A percentile compares a stretch with the other conserved stretches of the same genome.
Conservation (phyloP, 1,139 yeast species). For the Kluyveromyces sp. region DNA sequence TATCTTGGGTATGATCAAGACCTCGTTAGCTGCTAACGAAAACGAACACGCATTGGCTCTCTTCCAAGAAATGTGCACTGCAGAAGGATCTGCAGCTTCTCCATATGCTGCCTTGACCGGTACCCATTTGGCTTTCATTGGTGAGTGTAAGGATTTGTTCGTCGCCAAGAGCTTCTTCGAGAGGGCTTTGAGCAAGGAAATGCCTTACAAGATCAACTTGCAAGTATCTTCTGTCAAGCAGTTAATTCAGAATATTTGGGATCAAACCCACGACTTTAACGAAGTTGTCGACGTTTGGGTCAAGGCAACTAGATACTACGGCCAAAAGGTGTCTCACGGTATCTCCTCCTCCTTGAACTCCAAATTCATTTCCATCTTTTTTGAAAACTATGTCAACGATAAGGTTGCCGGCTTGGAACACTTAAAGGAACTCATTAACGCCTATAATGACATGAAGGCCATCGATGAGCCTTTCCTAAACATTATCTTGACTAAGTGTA, state of each 20-base stretch:
- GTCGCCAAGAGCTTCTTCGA: constrained; percentile 70
- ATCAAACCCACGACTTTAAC: constrained; percentile 48
- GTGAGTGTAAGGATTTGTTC: constrained; percentile 65
- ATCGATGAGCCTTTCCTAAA: constrained; percentile 75
- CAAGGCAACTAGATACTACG: constrained; percentile 51
- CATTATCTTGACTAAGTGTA: constrained; percentile 60
- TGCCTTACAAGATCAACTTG: constrained; percentile 64
- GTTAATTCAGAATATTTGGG: constrained; percentile 57
- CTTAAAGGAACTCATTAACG: constrained; percentile 50
- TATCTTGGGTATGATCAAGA: constrained; percentile 54
- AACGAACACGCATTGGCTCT: constrained; percentile 44
- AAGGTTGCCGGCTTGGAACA: constrained; percentile 49
- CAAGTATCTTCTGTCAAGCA: constrained; percentile 72
- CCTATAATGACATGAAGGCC: constrained; percentile 49
- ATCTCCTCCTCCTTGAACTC: constrained; percentile 62
- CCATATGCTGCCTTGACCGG: constrained; percentile 45
- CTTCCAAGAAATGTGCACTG: constrained; percentile 39
- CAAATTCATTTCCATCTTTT: constrained; percentile 60
- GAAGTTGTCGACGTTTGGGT: constrained; percentile 59
- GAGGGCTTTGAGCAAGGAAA: constrained; percentile 54
- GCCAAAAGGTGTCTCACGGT: constrained; percentile 55
- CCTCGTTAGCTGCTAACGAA: constrained; percentile 45
- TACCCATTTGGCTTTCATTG: constrained; percentile 73
- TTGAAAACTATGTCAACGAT: constrained; percentile 48
- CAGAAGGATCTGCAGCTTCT: constrained; percentile 26